Conservation (phyloP, 345 rosid genomes). For the Boechera stricta region DNA sequence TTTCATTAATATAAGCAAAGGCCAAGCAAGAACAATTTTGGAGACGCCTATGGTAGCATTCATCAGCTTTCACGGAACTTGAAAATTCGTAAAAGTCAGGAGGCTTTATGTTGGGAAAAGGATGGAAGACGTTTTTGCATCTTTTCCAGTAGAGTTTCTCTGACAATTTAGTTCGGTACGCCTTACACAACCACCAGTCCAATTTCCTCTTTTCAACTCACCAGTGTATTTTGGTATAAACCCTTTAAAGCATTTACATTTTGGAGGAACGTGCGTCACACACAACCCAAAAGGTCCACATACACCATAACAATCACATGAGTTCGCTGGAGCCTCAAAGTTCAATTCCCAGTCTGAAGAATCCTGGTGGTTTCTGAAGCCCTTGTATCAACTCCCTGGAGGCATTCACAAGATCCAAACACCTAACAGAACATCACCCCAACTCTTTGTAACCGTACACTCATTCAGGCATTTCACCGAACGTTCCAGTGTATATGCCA, state of each 20-base stretch:
- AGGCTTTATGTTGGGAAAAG: slow-evolving; percentile 7
- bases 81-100: slow-evolving; percentile 11
- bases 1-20: slow-evolving; percentile 4
- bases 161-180: slow-evolving; percentile 22
- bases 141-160: slow-evolving; percentile 4
- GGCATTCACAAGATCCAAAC: background rate
- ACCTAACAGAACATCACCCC: background rate
- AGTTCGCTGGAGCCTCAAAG: background rate
- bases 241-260: slow-evolving; percentile 32
- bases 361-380: background rate
- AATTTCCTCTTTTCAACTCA: slow-evolving; percentile 21
- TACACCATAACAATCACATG: slow-evolving; percentile 14
- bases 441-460: background rate
- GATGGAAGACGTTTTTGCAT: background rate
- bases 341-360: background rate
- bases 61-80: background rate
- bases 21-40: slow-evolving; percentile 15
- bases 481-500: background rate
- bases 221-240: slow-evolving; percentile 15
- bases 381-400: background rate
- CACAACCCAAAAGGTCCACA: slow-evolving; percentile 42
- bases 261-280: background rate
- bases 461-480: background rate
- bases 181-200: slow-evolving; percentile 34
- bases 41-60: slow-evolving; percentile 20